Evolutionary conservation across 306 rosid genomes (phyloP), one percentile per base, ranked within the genome.

Genomic region (Lablab purpureus): DNA sequence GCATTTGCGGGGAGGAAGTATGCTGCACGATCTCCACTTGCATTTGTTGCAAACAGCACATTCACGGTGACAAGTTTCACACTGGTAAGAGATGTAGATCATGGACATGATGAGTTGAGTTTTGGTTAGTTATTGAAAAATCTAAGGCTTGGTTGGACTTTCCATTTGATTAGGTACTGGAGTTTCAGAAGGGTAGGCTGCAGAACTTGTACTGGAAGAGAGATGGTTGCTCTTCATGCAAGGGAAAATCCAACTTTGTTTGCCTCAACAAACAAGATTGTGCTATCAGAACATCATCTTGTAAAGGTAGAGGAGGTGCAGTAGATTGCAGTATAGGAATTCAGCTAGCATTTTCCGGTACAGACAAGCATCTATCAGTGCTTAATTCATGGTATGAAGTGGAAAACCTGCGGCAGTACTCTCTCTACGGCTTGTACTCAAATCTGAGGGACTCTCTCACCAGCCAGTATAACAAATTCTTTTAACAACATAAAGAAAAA

Each of bases 341-440:
- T 47, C 96, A 91, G 43, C 73, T 84, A 3, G 88, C 91, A 0
- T 91, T 91, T 81, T 91, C 93, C 10, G 96, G 96, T 12, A 91
- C 96, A 27, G 91, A 91, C 77, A 91, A 86, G 81, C 91, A 91
- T 79, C 90, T 91, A 37, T 51, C 80, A 9, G 93, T 85, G 49
- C 89, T 91, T 54, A 89, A 89, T 67, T 87, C 96, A 19, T 89
- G 96, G 96, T 91, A 89, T 66, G 96, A 91, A 85, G 96, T 87
- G 21, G 88, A 87, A 83, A 91, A 91, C 45, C 67, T 91, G 74
- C 60, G 85, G 18, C 96, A 91, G 64, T 89, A 91, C 79, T 87
- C 96, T 25, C 96, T 91, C 34, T 89, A 89, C 74, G 89, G 85
- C 60, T 77, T 91, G 75, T 88, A 87, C 67, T 91, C 96, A 32